Base-by-base conservation (phyloP, 202 grass and related monocot species). In the Sporobolus alterniflorus region DNA sequence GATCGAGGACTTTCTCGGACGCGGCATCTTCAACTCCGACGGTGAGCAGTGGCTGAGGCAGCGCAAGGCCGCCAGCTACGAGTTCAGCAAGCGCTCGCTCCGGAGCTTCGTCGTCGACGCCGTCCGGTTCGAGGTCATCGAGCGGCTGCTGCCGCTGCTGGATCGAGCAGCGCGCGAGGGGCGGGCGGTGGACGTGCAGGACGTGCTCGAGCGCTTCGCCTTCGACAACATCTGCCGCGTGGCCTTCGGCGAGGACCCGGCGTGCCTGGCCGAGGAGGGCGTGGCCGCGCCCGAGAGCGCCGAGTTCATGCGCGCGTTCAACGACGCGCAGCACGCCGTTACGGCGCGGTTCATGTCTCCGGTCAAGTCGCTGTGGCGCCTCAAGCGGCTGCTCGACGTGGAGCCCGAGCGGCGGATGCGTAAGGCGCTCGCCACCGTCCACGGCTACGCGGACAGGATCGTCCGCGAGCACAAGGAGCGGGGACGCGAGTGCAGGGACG, bases 11-110 rank as follows among this genome's bases (percentile, higher is more conserved):
- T 92, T 93, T n/a, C 71, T 93, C 0, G 91, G 91, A 60, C 74
- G 74, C 11, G 92, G 92, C 62, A 91, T 94, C 69, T 94, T 94
- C 86, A 94, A 91, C 57, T 86, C 88, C 42, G 92, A 94, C 67
- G 92, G 88, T 0, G 83, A 94, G 10, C 83, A 86, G 42, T 91
- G 92, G 88, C 46, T 73, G 33, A 83, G 73, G 78, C 91, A 94
- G 88, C 82, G 88, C 30, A 94, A 94, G 64, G 88, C 92, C 9
- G 83, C 83, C 40, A 89, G 92, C 88, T 83, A 81, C 17, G 90
- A 89, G 80, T 92, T 92, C 83, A 89, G 67, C 81, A 89, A 84
- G 56, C 73, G 87, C 39, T 92, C 90, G 34, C 87, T 87, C 13
- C 21, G 87, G 30, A 82, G 29, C 74, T 93, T 90, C 67, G 87